These are phyloP conservation scores for Hypoxylon cercidicola DNA, from an alignment of 495 filamentous ascomycete species.

Conservation along the genomic window DNA sequence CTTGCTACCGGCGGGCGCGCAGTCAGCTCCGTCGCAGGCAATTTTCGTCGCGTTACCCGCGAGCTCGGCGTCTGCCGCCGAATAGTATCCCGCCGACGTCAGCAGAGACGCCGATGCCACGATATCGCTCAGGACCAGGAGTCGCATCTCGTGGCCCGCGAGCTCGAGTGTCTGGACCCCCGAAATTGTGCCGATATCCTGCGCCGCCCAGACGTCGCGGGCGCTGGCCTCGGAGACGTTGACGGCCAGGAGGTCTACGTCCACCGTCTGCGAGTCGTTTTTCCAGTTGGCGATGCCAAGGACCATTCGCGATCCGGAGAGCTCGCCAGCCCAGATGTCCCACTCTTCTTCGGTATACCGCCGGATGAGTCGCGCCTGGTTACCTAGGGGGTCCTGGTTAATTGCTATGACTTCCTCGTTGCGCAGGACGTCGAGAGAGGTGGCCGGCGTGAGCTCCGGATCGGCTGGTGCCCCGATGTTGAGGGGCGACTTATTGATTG, in stretches of 20 bases:
- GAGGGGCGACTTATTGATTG: conserved; percentile 65
- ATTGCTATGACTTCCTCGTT: conserved; percentile 64
- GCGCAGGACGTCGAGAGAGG: conserved; percentile 53
- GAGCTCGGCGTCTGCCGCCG: conserved; percentile 50
- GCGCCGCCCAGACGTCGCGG: conserved; percentile 57
- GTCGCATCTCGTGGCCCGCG: conserved; percentile 54
- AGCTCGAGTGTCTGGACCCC: conserved; percentile 53
- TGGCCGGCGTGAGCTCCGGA: conserved; percentile 49
- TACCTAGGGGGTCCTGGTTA: conserved; percentile 64
- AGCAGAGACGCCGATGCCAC: conserved; percentile 43
- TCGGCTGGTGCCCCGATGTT: conserved; percentile 61
- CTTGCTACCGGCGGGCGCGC: conserved; percentile 55
- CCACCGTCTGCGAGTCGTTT: conserved; percentile 50
- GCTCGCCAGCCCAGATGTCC: conserved; percentile 61
- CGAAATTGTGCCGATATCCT: conserved; percentile 45
- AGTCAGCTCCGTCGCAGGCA: conserved; percentile 48
- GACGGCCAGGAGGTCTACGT: conserved; percentile 53
- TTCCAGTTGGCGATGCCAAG: conserved; percentile 60
- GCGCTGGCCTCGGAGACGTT: conserved; percentile 53
- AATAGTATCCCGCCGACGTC: conserved; percentile 50
- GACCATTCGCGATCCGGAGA: conserved; percentile 53
- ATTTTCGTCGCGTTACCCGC: conserved; percentile 44
- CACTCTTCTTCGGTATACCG: conserved; percentile 53
- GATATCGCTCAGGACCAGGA: conserved; percentile 55
- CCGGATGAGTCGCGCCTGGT: conserved; percentile 50